Evolutionary conservation across 306 rosid species (phyloP), one percentile per base, ranked within the genome.

Genomic region (Astragalus glycyphyllos): DNA sequence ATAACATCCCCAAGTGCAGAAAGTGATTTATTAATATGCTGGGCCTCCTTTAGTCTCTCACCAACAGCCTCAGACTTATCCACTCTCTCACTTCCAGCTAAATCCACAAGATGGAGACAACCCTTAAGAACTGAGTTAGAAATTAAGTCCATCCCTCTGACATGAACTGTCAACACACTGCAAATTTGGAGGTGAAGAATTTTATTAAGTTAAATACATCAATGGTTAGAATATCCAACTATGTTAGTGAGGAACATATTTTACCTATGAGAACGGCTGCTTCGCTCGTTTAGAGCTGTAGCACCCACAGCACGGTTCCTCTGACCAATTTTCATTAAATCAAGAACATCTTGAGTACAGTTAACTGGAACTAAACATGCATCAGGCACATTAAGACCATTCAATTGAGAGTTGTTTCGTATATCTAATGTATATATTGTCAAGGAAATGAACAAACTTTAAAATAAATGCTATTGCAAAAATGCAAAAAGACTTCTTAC

Each of bases 1-100:
- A 94, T 87, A 69, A 94, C 98, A 87, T 94, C 98, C 42, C 98
- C 98, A 14, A 94, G 94, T 31, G 98, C 98, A 82, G 98, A 94
- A 66, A 94, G 97, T 4, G 98, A 94, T 82, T 81, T 84, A 73
- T 94, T 94, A 84, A 94, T 94, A 77, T 94, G 89, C 47, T 94
- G 98, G 3, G 98, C 98, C 75, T 94, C 98, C 82, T 87, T 94
- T 61, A 94, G 85, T 77, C 98, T 87, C 82, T 94, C 98, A 32
- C 97, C 98, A 14, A 84, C 96, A 23, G 97, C 98, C 84, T 94
- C 98, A 7, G 98, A 90, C 80, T 94, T 94, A 72, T 88, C 96
- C 60, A 94, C 97, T 72, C 98, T 90, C 81, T 94, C 97, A 31
- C 98, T 94, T 56, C 98, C 98, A 46, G 98, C 98, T 86, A 94